Percentiles rank a stretch among this genome's conserved stretches.
Conservation (phyloP, 176 grass and related monocot species). For the Hyparrhenia diplandra region DNA sequence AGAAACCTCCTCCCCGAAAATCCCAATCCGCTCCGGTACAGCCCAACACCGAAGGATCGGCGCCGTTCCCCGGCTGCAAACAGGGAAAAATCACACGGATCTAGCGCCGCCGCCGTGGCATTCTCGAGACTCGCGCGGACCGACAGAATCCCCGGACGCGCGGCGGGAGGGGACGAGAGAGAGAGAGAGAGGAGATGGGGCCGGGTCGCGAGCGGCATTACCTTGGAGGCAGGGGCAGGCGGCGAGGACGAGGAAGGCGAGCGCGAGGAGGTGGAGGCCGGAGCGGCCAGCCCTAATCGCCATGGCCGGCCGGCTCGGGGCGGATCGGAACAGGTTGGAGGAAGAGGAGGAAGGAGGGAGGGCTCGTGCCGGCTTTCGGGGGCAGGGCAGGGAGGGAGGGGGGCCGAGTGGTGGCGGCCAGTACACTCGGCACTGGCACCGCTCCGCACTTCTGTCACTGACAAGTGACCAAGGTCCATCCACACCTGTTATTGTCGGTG, state of each 20-base stretch:
- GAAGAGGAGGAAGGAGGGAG: neutral
- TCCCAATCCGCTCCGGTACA: neutral
- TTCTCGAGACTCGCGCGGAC: neutral
- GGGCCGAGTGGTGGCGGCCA: neutral
- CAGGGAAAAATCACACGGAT: slow-evolving; percentile 14
- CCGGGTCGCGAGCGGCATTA: slow-evolving; percentile 14
- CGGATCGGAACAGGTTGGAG: slow-evolving; percentile 29
- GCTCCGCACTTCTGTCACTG: neutral
- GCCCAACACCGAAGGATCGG: neutral
- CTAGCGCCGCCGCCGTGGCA: slow-evolving; percentile 16
- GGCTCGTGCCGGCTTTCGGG: slow-evolving; percentile 9
- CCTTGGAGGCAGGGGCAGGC: slow-evolving; percentile 56
- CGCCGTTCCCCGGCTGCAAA: neutral
- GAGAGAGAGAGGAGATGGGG: neutral
- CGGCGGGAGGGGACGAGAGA: neutral
- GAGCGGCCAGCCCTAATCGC: slow-evolving; percentile 79
- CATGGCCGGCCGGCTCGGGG: slow-evolving; percentile 59
- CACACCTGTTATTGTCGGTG: slow-evolving; percentile 4
- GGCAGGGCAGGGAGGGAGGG: no score
- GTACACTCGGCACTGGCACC: slow-evolving; percentile 3
- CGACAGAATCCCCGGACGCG: neutral
- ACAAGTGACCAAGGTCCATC: slow-evolving; percentile 5
- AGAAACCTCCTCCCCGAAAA: neutral
- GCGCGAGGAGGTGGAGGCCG: slow-evolving; percentile 36
- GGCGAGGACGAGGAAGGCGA: slow-evolving; percentile 33